phyloP scores from a whole-genome alignment of 257 asterid species.

The Anisodus tanguticus region DNA sequence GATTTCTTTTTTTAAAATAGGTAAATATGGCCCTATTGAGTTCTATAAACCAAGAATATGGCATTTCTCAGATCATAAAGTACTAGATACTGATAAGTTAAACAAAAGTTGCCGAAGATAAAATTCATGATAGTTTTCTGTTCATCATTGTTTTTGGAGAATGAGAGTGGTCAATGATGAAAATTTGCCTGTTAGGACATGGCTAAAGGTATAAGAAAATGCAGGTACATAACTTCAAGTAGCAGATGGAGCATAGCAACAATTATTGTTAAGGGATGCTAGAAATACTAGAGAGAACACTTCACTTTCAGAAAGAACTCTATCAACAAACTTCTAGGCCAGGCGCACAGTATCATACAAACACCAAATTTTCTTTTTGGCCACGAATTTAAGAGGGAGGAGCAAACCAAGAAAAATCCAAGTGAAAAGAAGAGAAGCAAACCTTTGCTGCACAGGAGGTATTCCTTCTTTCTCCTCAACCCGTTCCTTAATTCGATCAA shows the following conservation, averaged over 20 bases:
- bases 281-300: background rate
- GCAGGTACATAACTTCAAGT: background rate
- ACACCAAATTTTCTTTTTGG: background rate
- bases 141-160: background rate
- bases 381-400: background rate
- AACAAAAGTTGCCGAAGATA: background rate
- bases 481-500: slow-evolving; percentile 71
- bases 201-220: background rate
- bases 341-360: background rate
- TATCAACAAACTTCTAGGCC: slow-evolving; percentile 14
- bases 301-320: background rate
- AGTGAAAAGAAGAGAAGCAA: slow-evolving; percentile 22
- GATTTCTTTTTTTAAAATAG: background rate
- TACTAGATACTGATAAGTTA: background rate
- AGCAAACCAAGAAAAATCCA: background rate
- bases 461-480: slow-evolving; percentile 84
- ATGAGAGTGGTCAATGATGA: background rate
- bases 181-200: background rate
- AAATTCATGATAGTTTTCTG: background rate
- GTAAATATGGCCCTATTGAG: background rate
- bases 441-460: slow-evolving; percentile 79
- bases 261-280: background rate
- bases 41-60: background rate
- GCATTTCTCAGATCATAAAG: background rate
- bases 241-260: background rate